Evolutionary conservation across 2,329 filamentous ascomycete genomes (phyloP), one percentile per base, ranked within the genome.

Genomic region (Fusarium denticulatum): DNA sequence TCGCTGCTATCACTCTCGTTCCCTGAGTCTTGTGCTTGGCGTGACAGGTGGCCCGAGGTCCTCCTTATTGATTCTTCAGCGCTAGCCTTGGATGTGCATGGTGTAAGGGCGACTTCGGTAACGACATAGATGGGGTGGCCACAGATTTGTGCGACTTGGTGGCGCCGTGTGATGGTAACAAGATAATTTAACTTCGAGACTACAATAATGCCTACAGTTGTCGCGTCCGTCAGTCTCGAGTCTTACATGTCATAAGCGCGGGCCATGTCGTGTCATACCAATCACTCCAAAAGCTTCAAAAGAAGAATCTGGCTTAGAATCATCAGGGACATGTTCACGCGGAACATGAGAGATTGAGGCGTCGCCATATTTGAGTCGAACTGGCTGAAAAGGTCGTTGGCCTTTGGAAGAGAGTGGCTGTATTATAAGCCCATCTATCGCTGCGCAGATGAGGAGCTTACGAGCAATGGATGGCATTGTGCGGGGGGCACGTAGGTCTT

Each of bases 71-170:
- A 92, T 34, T 88, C 88, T 69, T 90, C 87, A 9, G 96, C 95
- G 47, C 97, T 94, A 45, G 83, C 81, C 77, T 92, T 92, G 11
- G 93, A 96, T 5, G 91, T 89, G 60, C 96, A 91, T 2, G 96
- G 96, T 11, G 97, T 97, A n/a, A 98, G 85, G 12, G 94, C 92
- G 37, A 98, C 93, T 76, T 97, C 94, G 47, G 93, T 96, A 67
- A 98, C 90, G 43, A 94, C 91, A 81, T 97, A 99, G 62, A 98
- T 86, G 1, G 95, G 92, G 62, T 89, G 91, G 11, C 94, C 94
- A 73, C 92, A 91, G 56, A 98, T 91, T 73, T 95, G 92, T 7
- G 96, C 96, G 56, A 98, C 95, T 81, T 97, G 94, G 78, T 97
- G 90, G 52, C 96, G 93, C 65, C 91, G 90, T 28, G 92, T 95